phyloP scores from a whole-genome alignment of 2,329 filamentous ascomycete genomes.

The Paracamarosporium sp. region DNA sequence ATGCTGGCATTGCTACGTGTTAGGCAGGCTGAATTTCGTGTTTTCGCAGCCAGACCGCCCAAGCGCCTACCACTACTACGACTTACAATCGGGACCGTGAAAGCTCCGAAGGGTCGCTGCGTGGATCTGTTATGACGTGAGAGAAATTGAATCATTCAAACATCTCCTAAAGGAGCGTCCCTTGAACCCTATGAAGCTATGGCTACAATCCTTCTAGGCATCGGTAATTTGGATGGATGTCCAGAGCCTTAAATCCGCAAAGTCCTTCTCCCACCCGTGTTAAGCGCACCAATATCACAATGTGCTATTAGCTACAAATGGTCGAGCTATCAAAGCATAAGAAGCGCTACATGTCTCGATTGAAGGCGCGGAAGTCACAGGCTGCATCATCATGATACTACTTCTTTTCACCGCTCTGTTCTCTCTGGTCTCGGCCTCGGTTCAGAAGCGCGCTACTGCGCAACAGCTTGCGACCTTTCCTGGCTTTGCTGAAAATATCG shows the following conservation, averaged over 20 bases:
- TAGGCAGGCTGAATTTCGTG: too few species aligned
- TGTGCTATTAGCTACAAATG: too few species aligned
- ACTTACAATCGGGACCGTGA: too few species aligned
- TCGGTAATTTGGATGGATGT: too few species aligned
- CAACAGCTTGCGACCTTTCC: not conserved
- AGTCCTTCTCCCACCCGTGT: not conserved
- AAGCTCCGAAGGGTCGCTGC: too few species aligned
- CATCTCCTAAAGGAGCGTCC: not conserved
- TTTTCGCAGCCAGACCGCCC: too few species aligned
- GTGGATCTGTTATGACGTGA: too few species aligned
- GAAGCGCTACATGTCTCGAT: not conserved
- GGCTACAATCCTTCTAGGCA: too few species aligned
- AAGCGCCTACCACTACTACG: too few species aligned
- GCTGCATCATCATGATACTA: not conserved
- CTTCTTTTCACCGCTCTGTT: not conserved
- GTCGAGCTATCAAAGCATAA: not conserved
- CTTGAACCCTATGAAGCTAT: not conserved
- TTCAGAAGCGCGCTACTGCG: not conserved
- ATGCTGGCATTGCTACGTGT: too few species aligned
- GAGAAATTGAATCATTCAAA: not conserved
- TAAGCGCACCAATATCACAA: too few species aligned
- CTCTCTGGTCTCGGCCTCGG: not conserved
- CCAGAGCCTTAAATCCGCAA: not conserved
- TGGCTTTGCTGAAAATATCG: constrained; percentile 5
- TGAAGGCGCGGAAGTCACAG: not conserved